phyloP scores from a whole-genome alignment of 495 filamentous ascomycete genomes.

The Tuber umbilicatum region DNA sequence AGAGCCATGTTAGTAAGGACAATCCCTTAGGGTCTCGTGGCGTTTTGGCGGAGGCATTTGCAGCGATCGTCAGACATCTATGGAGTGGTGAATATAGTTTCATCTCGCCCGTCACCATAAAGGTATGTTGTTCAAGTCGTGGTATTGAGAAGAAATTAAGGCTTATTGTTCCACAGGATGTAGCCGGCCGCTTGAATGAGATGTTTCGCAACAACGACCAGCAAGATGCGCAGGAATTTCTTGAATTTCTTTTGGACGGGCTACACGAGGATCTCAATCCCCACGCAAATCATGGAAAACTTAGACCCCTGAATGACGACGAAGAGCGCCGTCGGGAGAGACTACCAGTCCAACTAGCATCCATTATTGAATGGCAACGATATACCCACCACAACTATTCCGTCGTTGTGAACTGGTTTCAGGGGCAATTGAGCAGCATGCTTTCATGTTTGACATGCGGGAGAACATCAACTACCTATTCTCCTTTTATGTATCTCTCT shows the following conservation, averaged over 20 bases:
- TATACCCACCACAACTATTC: constrained; percentile 63
- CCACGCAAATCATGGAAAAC: constrained; percentile 54
- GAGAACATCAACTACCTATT: constrained; percentile 64
- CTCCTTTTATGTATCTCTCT: constrained; percentile 51
- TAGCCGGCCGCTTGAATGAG: constrained; percentile 39
- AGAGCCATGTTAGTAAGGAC: constrained; percentile 47
- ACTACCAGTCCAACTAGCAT: constrained; percentile 55
- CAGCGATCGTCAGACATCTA: constrained; percentile 65
- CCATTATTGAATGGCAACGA: constrained; percentile 60
- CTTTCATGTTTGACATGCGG: constrained; percentile 59
- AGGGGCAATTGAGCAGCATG: constrained; percentile 61
- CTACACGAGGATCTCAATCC: constrained; percentile 72
- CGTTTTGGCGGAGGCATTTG: constrained; percentile 67
- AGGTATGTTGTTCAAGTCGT: constrained; percentile 47
- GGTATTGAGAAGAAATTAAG: constrained; percentile 28
- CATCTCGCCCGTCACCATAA: constrained; percentile 56
- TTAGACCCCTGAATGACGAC: constrained; percentile 54
- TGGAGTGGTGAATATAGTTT: constrained; percentile 57
- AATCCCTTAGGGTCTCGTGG: constrained; percentile 70
- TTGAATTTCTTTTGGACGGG: constrained; percentile 63
- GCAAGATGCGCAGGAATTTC: constrained; percentile 75
- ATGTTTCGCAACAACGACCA: constrained; percentile 52
- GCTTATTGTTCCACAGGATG: constrained; percentile 42
- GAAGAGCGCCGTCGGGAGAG: constrained; percentile 60
- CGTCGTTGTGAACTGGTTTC: constrained; percentile 62